Evolutionary conservation across 1,284 basidiomycete genomes (phyloP).

Genomic region (Ganoderma sinense): DNA sequence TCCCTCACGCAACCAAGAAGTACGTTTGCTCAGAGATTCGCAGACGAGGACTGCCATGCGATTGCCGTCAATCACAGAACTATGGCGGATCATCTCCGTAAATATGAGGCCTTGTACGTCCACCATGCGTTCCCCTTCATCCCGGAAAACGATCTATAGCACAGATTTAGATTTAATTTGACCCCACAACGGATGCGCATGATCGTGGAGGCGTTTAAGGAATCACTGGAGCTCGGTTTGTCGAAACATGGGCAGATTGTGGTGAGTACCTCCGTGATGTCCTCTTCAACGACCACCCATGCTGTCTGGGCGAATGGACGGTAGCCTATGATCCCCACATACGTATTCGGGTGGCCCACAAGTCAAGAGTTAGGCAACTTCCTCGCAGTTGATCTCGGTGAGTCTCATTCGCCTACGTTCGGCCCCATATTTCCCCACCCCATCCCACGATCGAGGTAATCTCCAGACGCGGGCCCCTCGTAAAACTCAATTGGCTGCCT

Average conservation of each 20-base stretch:
- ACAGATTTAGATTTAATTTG: constrained; percentile 70
- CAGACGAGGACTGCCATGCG: constrained; percentile 30
- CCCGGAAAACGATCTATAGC: neutral
- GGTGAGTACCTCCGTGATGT: constrained; percentile 59
- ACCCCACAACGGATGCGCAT: constrained; percentile 96
- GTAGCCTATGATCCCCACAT: constrained; percentile 97
- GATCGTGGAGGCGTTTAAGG: constrained; percentile 97
- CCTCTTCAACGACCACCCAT: constrained; percentile 7
- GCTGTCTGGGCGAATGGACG: neutral
- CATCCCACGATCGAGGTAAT: neutral
- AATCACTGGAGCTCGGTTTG: constrained; percentile 89
- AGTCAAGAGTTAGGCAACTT: constrained; percentile 92
- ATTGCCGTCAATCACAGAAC: constrained; percentile 56
- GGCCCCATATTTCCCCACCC: neutral
- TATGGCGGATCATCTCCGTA: constrained; percentile 90
- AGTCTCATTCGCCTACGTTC: constrained; percentile 34
- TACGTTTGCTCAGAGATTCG: constrained; percentile 43
- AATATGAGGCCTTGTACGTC: constrained; percentile 83
- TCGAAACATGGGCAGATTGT: constrained; percentile 88
- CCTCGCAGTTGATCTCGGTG: constrained; percentile 94
- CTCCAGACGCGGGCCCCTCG: neutral
- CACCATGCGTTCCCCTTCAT: neutral
- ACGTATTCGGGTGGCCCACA: constrained; percentile 96
- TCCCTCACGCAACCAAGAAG: constrained; percentile 90
- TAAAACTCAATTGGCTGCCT: no score